A percentile compares a stretch with the other conserved stretches of the same genome.
These are phyloP conservation scores for Lepiota subincarnata DNA, from an alignment of 768 basidiomycete genomes.

Conservation along the genomic window DNA sequence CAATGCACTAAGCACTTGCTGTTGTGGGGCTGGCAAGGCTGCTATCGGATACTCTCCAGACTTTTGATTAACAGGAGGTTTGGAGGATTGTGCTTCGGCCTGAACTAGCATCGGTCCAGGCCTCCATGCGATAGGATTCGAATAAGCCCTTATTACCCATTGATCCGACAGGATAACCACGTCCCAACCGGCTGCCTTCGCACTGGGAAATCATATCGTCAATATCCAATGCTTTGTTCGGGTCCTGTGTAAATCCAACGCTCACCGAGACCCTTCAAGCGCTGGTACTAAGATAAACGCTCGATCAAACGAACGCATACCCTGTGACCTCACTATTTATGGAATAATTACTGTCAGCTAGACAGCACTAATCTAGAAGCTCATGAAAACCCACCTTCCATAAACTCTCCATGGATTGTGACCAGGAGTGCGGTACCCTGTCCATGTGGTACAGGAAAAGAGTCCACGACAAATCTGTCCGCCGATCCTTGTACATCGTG, in stretches of 20 bases:
- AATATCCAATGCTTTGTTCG: slow-evolving; percentile 1
- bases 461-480: slow-evolving; percentile 84
- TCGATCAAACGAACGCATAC: slow-evolving; percentile 89
- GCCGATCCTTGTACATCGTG: slow-evolving; percentile 80
- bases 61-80: slow-evolving; percentile 19
- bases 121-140: slow-evolving; percentile 75
- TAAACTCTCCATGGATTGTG: slow-evolving; percentile 85
- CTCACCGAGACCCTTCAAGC: slow-evolving; percentile 78
- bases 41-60: slow-evolving; percentile 24
- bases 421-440: slow-evolving; percentile 61
- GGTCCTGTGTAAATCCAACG: slow-evolving; percentile 13
- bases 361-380: neutral
- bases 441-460: slow-evolving; percentile 70
- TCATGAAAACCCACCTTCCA: slow-evolving; percentile 55
- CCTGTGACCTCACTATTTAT: slow-evolving; percentile 42
- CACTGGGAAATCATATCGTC: slow-evolving; percentile 37
- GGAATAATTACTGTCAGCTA: slow-evolving; percentile 5
- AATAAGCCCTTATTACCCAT: slow-evolving; percentile 78
- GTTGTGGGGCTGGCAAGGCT: slow-evolving; percentile 39
- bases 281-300: slow-evolving; percentile 86
- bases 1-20: slow-evolving; percentile 48
- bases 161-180: slow-evolving; percentile 88
- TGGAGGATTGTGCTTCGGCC: slow-evolving; percentile 31
- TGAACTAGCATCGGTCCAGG: slow-evolving; percentile 74
- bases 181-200: slow-evolving; percentile 83